Percentiles rank a stretch among this genome's conserved stretches.
Conservation (phyloP, 805 yeast species). For the Huiozyma naganishii region DNA sequence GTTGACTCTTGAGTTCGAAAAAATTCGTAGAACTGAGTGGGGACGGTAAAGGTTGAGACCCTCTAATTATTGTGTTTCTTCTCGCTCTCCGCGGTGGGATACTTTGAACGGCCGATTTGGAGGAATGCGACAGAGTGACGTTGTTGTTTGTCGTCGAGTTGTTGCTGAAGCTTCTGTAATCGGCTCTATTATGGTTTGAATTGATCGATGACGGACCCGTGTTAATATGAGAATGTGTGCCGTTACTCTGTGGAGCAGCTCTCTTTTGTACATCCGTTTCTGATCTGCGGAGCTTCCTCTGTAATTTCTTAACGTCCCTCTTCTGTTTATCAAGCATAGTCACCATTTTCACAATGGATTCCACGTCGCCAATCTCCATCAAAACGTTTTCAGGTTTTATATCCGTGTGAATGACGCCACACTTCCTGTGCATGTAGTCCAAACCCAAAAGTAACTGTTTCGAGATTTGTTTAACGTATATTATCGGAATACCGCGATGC, state of each 20-base stretch:
- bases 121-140: not conserved
- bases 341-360: slow-evolving; percentile 57
- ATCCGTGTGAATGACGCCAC: slow-evolving; percentile 70
- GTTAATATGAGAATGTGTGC: not conserved
- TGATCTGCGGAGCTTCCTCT: slow-evolving; percentile 28
- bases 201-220: not conserved
- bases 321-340: slow-evolving; percentile 47
- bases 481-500: slow-evolving; percentile 70
- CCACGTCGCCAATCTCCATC: slow-evolving; percentile 77
- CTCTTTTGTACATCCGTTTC: slow-evolving; percentile 1
- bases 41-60: slow-evolving; percentile 87
- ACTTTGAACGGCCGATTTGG: slow-evolving; percentile 7
- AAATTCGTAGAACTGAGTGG: slow-evolving; percentile 52
- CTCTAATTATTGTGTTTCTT: slow-evolving; percentile 69
- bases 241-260: not conserved
- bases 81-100: slow-evolving; percentile 38
- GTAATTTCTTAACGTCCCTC: slow-evolving; percentile 32
- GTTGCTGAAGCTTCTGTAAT: not conserved
- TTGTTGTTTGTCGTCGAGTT: not conserved
- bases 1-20: slow-evolving; percentile 25
- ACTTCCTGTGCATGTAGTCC: slow-evolving; percentile 48
- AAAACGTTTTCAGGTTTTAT: slow-evolving; percentile 70
- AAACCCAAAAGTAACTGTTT: slow-evolving; percentile 65
- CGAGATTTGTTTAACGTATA: slow-evolving; percentile 70
- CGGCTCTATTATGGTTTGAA: not conserved